Evolutionary conservation across 495 filamentous ascomycete species (phyloP), one percentile per base, ranked within the genome.

Genomic region (Stereocaulon alpinum): DNA sequence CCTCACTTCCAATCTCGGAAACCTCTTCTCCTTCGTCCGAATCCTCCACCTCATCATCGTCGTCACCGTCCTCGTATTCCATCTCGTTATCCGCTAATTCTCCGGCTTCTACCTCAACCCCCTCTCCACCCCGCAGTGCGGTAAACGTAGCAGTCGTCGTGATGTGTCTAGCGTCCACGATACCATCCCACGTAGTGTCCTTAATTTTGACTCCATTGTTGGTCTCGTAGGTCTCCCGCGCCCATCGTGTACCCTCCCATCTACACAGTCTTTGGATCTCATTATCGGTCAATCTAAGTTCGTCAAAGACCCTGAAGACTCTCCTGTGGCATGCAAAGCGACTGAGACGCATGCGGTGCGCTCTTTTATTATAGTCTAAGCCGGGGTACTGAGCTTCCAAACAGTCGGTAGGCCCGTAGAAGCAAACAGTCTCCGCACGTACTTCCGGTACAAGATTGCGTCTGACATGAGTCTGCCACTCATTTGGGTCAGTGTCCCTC

Each of bases 211-310:
- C 76, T 3, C 83, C 82, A 64, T 88, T 83, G 67, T 95, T 89
- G 44, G 75, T 74, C 73, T 96, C 91, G 68, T 86, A 95, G 15
- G 85, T 81, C 68, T 92, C 83, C 60, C 89, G 86, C 32, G 91
- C 91, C 76, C 86, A 94, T 64, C 86, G 86, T 54, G 91, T 95
- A n/a, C 91, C 91, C 68, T 95, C 89, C 91, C 91, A 96, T 66
- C 86, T 86, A 61, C 91, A 95, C 60, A 96, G 74, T 14, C 75
- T 79, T 2, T 80, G 74, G 61, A 96, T 94, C 66, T 96, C 91
- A 52, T 75, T 72, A 41, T 80, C 73, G 0, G 91, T 93, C n/a
- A 95, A 72, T 41, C 82, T 76, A 20, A 96, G 78, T 43, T 76
- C 76, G 65, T 96, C 88, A 64, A 96, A 94, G 41, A 84, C 86